Evolutionary conservation across 495 filamentous ascomycete species (phyloP).

Genomic region (Podospora australis): DNA sequence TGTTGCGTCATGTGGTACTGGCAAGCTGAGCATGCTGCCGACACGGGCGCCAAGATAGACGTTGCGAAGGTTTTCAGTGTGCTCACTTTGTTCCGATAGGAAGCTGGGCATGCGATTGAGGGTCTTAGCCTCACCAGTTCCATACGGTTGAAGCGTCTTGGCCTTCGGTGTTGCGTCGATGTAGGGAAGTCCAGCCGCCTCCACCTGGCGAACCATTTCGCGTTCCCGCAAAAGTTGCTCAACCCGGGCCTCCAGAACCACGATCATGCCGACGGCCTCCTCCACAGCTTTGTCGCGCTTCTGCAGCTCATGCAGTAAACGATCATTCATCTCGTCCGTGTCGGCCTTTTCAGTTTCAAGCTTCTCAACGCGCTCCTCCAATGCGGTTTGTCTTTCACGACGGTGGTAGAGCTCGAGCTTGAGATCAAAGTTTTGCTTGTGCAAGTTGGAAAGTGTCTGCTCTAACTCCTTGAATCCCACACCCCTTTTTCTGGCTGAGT

Average conservation of each 20-base stretch:
- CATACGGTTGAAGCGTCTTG: constrained; percentile 11
- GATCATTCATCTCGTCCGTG: constrained; percentile 56
- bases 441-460: constrained; percentile 52
- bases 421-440: constrained; percentile 85
- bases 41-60: constrained; percentile 51
- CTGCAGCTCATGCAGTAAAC: constrained; percentile 61
- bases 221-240: constrained; percentile 46
- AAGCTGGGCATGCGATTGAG: constrained; percentile 60
- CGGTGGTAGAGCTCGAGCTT: constrained; percentile 79
- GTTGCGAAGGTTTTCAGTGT: constrained; percentile 59
- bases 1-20: constrained; percentile 30
- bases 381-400: constrained; percentile 45
- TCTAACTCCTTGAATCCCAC: constrained; percentile 45
- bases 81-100: constrained; percentile 53
- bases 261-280: constrained; percentile 78
- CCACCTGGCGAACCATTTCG: constrained; percentile 35
- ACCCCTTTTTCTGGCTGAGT: constrained; percentile 33
- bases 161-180: constrained; percentile 15
- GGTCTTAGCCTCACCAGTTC: constrained; percentile 16
- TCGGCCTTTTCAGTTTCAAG: constrained; percentile 49
- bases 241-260: constrained; percentile 61
- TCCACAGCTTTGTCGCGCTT: constrained; percentile 71
- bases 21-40: constrained; percentile 33
- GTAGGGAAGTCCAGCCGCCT: constrained; percentile 26
- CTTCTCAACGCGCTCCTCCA: constrained; percentile 58